These are phyloP conservation scores for Macadamia tetraphylla DNA, from an alignment of 164 flowering plant species.

Conservation along the genomic window DNA sequence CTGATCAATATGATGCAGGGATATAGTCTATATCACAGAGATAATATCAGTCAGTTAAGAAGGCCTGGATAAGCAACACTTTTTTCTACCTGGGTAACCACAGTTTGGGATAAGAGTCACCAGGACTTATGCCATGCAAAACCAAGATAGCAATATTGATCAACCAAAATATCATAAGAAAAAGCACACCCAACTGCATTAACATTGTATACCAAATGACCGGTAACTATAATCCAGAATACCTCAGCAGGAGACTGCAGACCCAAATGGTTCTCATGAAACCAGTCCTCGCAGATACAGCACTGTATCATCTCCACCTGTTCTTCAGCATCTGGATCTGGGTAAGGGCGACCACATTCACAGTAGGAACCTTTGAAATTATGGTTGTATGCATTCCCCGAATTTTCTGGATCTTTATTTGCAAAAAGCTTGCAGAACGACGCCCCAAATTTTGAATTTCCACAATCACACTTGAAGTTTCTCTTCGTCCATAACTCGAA, in stretches of 20 bases:
- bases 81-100: too few species aligned
- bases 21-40: too few species aligned
- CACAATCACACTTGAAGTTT: slow-evolving; percentile 95
- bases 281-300: slow-evolving; percentile 96
- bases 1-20: too few species aligned
- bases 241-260: slow-evolving; percentile 73
- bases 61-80: too few species aligned
- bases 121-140: too few species aligned
- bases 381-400: slow-evolving; percentile 73
- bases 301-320: slow-evolving; percentile 98
- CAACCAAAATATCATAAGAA: too few species aligned
- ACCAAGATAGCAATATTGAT: too few species aligned
- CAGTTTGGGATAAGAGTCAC: too few species aligned
- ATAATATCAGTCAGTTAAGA: too few species aligned
- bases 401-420: slow-evolving; percentile 74
- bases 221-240: not conserved
- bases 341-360: slow-evolving; percentile 81
- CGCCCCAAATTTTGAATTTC: slow-evolving; percentile 92
- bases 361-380: slow-evolving; percentile 93
- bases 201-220: too few species aligned
- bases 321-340: slow-evolving; percentile 87
- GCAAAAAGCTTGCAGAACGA: slow-evolving; percentile 78
- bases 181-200: too few species aligned
- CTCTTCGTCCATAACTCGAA: slow-evolving; percentile 98
- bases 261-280: slow-evolving; percentile 91